These are phyloP conservation scores for Begonia masoniana DNA, from an alignment of 306 rosid species.

Conservation along the genomic window DNA sequence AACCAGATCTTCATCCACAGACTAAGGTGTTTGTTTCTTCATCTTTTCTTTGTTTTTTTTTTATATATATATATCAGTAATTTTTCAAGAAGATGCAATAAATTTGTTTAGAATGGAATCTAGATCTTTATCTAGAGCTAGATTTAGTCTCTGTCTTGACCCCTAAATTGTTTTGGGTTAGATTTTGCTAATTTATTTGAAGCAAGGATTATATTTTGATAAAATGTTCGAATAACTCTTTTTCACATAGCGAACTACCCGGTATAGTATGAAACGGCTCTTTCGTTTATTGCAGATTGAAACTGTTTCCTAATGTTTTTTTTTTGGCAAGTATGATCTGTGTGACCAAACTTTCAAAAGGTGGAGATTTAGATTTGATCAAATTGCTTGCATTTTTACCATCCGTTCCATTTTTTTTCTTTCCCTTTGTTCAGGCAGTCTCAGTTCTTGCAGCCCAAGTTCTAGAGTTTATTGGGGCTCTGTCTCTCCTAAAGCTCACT, in stretches of 20 bases:
- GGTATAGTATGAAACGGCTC: too few species aligned
- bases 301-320: too few species aligned
- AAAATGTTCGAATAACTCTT: too few species aligned
- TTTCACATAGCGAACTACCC: too few species aligned
- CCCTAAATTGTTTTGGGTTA: not conserved
- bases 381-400: not conserved
- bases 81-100: too few species aligned
- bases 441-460: slow-evolving; percentile 50
- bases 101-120: too few species aligned
- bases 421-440: slow-evolving; percentile 32
- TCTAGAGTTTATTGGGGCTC: slow-evolving; percentile 43
- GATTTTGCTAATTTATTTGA: too few species aligned
- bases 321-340: too few species aligned
- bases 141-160: not conserved
- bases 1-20: slow-evolving; percentile 51
- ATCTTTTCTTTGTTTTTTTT: slow-evolving; percentile 2
- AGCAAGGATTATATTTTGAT: too few species aligned
- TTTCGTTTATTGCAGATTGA: too few species aligned
- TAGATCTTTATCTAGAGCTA: not conserved
- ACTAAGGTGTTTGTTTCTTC: slow-evolving; percentile 33
- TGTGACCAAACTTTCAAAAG: not conserved
- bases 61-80: not conserved
- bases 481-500: slow-evolving; percentile 41
- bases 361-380: not conserved
- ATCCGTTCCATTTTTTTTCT: not conserved